phyloP scores from a whole-genome alignment of 352 stramenopile species.

The Aphanomyces invadans region DNA sequence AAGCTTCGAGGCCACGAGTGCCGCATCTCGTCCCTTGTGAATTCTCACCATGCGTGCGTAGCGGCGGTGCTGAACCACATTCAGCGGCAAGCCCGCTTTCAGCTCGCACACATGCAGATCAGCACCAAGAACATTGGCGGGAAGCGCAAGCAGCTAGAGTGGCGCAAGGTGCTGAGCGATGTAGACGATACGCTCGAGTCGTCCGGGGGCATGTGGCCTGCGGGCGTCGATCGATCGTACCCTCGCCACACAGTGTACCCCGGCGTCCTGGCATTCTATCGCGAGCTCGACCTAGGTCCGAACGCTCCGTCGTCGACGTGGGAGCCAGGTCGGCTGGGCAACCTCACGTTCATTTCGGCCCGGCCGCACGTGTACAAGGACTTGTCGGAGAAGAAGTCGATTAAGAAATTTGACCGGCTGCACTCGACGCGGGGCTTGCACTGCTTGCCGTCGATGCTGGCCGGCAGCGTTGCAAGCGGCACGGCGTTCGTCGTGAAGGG shows the following conservation, averaged over 20 bases:
- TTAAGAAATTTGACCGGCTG: slow-evolving; percentile 94
- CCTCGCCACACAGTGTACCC: slow-evolving; percentile 93
- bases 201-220: slow-evolving; percentile 92
- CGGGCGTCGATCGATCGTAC: slow-evolving; percentile 91
- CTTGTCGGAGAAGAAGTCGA: slow-evolving; percentile 95
- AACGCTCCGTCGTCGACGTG: slow-evolving; percentile 85
- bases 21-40: too few relatives aligned
- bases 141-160: slow-evolving; percentile 81
- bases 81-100: slow-evolving; percentile 87
- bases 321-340: slow-evolving; percentile 81
- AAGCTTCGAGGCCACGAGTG: too few relatives aligned
- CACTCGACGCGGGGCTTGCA: slow-evolving; percentile 91
- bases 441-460: slow-evolving; percentile 91
- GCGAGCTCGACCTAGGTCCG: slow-evolving; percentile 94
- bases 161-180: slow-evolving; percentile 97
- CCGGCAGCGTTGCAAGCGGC: slow-evolving; percentile 90
- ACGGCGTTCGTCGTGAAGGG: slow-evolving; percentile 93
- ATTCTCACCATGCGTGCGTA: too few relatives aligned
- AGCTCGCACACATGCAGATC: slow-evolving; percentile 91
- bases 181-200: slow-evolving; percentile 98
- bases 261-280: slow-evolving; percentile 96
- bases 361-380: slow-evolving; percentile 98
- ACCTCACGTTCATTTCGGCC: slow-evolving; percentile 97
- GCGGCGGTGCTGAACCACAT: slow-evolving; percentile 84
- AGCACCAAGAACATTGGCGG: slow-evolving; percentile 69